Evolutionary conservation across 2,329 filamentous ascomycete species (phyloP).

Genomic region (Monilinia fructicola): DNA sequence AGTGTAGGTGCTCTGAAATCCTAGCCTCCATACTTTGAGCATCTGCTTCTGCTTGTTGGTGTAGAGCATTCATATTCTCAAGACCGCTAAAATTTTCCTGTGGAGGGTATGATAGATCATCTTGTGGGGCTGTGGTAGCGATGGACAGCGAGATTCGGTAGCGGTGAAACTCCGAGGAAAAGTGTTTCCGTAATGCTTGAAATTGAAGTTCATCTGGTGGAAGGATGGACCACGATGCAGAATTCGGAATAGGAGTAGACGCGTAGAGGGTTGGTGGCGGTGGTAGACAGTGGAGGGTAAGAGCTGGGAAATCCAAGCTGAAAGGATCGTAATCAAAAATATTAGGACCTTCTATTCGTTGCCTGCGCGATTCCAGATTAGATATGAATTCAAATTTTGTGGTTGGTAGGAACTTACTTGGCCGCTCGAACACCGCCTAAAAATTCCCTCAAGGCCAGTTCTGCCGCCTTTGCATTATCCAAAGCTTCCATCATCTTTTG

Average conservation of each 20-base stretch:
- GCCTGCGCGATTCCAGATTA: constrained; percentile 43
- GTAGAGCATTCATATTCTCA: constrained; percentile 43
- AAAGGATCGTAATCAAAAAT: constrained; percentile 82
- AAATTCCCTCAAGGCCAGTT: constrained; percentile 81
- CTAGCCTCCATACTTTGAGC: constrained; percentile 59
- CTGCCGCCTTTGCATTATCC: constrained; percentile 79
- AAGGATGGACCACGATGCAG: constrained; percentile 77
- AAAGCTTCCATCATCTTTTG: constrained; percentile 65
- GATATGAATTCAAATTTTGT: not conserved
- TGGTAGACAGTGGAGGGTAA: constrained; percentile 78
- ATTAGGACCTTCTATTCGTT: constrained; percentile 55
- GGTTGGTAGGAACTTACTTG: constrained; percentile 56
- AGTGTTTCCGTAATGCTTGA: constrained; percentile 66
- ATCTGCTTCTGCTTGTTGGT: constrained; percentile 41
- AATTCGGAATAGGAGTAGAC: constrained; percentile 74
- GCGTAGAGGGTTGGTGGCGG: constrained; percentile 76
- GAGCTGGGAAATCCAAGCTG: constrained; percentile 78
- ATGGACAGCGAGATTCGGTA: constrained; percentile 59
- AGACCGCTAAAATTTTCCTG: constrained; percentile 37
- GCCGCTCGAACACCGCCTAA: constrained; percentile 79
- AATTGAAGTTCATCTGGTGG: constrained; percentile 73
- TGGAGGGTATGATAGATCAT: constrained; percentile 51
- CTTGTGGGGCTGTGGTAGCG: constrained; percentile 50
- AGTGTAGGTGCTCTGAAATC: constrained; percentile 72
- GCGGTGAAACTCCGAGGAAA: constrained; percentile 64